Base-by-base conservation (phyloP, 2,329 filamentous ascomycete species). In the Penicillium sp. region DNA sequence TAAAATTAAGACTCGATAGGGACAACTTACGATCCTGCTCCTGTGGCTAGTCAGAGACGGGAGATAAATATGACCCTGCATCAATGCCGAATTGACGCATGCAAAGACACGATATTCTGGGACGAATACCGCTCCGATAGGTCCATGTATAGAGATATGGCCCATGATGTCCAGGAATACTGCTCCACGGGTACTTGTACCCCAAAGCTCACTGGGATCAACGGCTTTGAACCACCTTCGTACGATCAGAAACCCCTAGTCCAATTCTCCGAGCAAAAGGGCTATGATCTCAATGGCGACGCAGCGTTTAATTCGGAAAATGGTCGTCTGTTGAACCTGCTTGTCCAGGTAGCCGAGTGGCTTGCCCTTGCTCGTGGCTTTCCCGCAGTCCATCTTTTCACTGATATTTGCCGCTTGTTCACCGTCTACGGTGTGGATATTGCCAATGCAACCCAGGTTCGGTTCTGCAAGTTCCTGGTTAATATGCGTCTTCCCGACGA, bases 301-400 rank as follows among this genome's bases (percentile, higher is more conserved):
- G 16, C 19, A 5, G 19, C 21, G 1, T 16, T 24, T 9, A 3
- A 21, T 13, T 11, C 43, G 4, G 13, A 24, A 8, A 24, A 45
- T 4, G 22, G 21, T 4, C 4, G 6, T 5, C 22, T 45, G 13
- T 50, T 68, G 10, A 55, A 61, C 14, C 37, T 67, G 31, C 43
- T 71, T 22, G 55, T 69, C 35, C 65, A 65, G 31, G 67, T 55
- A 13, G 67, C 67, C 1, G 49, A 65, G 43, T 71, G 69, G 67
- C 60, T 71, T 13, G 58, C 62, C 13, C 46, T 68, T 9, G 66
- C 68, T 8, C 57, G 69, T 49, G 66, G 69, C n/a, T 56, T 62
- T 4, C 47, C 67, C 14, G 62, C 69, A 2, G 68, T 69, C 9
- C 67, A 70, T 52, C 59, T 71, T 5, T 71, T 69, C 52, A 70